Percentiles rank a stretch among this genome's conserved stretches.
These are phyloP conservation scores for Chrysoporthe austroafricana DNA, from an alignment of 2,329 filamentous ascomycete species.

Conservation along the genomic window DNA sequence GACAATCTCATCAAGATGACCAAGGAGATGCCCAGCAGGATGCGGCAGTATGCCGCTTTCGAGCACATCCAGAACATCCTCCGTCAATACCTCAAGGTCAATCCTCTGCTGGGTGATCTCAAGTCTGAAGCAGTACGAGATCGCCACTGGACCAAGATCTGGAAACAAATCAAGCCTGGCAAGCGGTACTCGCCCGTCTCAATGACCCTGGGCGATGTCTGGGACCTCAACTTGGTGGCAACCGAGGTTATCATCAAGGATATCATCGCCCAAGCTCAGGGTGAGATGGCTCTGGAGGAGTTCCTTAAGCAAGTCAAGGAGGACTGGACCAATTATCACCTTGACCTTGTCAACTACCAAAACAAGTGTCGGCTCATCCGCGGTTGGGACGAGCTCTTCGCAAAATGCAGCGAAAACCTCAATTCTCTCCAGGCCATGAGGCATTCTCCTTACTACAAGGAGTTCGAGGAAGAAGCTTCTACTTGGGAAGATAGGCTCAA, in stretches of 20 bases:
- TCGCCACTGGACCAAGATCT: constrained; percentile 96
- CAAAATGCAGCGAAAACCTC: constrained; percentile 96
- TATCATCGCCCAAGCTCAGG: constrained; percentile 93
- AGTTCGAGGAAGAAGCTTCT: constrained; percentile 96
- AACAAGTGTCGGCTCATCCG: constrained; percentile 97
- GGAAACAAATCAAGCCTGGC: constrained; percentile 89
- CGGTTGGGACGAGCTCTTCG: constrained; percentile 97
- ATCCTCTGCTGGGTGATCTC: constrained; percentile 82
- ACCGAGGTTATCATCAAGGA: constrained; percentile 88
- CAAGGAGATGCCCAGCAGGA: constrained; percentile 97
- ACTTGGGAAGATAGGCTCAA: constrained; percentile 99
- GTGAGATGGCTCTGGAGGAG: constrained; percentile 97
- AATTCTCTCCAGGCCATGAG: constrained; percentile 99
- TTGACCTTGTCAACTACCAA: constrained; percentile 96
- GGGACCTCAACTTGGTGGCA: constrained; percentile 90
- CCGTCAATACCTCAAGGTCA: constrained; percentile 87
- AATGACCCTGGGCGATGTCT: constrained; percentile 97
- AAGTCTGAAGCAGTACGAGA: constrained; percentile 97
- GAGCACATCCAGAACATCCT: constrained; percentile 95
- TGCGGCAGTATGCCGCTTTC: constrained; percentile 99
- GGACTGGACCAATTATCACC: constrained; percentile 91
- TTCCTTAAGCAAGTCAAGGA: constrained; percentile 96
- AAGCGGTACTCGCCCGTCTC: constrained; percentile 93
- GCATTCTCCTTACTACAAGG: constrained; percentile 98
- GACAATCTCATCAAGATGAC: constrained; percentile 96